phyloP scores from a whole-genome alignment of 2,329 filamentous ascomycete genomes.

The Talaromyces islandicus region DNA sequence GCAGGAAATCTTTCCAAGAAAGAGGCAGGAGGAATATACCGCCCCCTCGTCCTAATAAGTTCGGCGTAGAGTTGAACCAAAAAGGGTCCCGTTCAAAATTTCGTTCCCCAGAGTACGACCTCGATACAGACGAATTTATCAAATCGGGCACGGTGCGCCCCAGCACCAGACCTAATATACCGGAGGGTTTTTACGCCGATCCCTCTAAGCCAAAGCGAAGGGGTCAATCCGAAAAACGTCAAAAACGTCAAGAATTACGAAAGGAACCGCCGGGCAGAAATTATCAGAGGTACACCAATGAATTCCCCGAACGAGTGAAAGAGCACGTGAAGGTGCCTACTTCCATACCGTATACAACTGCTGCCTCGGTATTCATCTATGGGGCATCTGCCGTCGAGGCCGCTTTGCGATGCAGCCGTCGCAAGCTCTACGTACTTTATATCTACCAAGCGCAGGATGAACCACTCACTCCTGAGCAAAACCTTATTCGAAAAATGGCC shows the following conservation, averaged over 20 bases:
- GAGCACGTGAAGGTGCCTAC: constrained; percentile 31
- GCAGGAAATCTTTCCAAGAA: not conserved
- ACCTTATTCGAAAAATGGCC: constrained; percentile 34
- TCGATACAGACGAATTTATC: constrained; percentile 27
- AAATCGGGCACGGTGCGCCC: constrained; percentile 22
- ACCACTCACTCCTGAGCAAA: constrained; percentile 38
- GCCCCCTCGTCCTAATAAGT: not conserved
- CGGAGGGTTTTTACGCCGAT: not conserved
- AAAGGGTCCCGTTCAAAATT: not conserved
- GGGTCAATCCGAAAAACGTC: no score
- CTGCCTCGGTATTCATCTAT: constrained; percentile 87
- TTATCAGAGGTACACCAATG: constrained; percentile 15
- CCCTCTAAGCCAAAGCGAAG: not conserved
- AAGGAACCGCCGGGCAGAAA: constrained; percentile 7
- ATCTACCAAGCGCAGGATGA: constrained; percentile 58
- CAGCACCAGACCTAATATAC: not conserved
- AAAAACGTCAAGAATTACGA: not conserved
- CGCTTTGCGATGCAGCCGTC: constrained; percentile 62
- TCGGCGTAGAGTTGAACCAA: not conserved
- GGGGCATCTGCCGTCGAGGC: constrained; percentile 75
- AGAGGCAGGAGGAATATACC: not conserved
- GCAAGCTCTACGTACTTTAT: constrained; percentile 81
- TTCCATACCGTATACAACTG: constrained; percentile 66
- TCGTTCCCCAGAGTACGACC: not conserved
- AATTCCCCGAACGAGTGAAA: constrained; percentile 27